Conservation (phyloP, 306 rosid species). For the Vachellia collinsii region DNA sequence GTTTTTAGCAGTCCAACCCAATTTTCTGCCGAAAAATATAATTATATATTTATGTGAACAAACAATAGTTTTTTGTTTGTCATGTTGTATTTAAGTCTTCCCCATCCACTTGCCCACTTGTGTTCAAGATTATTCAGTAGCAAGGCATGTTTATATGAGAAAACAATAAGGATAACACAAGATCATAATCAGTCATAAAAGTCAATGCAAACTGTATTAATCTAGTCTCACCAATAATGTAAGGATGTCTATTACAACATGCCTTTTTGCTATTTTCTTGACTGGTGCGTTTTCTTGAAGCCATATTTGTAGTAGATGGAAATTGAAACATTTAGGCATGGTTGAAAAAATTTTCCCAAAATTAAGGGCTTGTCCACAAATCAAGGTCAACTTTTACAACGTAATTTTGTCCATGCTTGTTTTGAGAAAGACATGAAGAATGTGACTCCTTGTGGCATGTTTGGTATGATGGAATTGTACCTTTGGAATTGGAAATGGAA, state of each 20-base stretch:
- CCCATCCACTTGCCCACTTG: neutral
- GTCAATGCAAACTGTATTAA: no score
- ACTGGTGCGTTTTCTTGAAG: neutral
- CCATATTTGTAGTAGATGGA: constrained; percentile 30
- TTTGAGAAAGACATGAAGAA: neutral
- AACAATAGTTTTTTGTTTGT: neutral
- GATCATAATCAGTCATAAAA: constrained; percentile 9
- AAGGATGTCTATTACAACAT: neutral
- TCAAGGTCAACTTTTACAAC: constrained; percentile 19
- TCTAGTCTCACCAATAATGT: neutral
- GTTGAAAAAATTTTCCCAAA: neutral
- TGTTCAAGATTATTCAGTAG: neutral
- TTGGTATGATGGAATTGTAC: no score
- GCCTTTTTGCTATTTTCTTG: neutral
- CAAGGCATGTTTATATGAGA: neutral
- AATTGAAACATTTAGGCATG: constrained; percentile 15
- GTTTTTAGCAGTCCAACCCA: neutral
- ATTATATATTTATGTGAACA: neutral
- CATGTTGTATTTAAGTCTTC: neutral
- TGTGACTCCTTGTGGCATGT: no score
- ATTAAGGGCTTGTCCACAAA: neutral
- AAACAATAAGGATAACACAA: neutral
- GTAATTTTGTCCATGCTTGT: constrained; percentile 16
- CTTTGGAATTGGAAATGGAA: no score
- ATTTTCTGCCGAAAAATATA: neutral